Evolutionary conservation across 495 filamentous ascomycete genomes (phyloP).

Genomic region (Neurospora sp.): DNA sequence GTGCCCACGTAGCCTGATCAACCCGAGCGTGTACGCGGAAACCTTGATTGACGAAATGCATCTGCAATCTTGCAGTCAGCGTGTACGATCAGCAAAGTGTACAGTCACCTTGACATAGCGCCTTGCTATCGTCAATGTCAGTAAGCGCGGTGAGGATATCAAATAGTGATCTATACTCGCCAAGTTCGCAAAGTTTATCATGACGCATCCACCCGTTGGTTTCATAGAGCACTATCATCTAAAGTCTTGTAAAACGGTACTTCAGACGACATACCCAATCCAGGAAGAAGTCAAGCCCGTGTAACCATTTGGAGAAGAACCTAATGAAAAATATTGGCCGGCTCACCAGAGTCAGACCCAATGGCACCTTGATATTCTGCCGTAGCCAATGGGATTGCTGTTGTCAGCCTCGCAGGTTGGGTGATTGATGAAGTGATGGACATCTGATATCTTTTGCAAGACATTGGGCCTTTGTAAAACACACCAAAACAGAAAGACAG

Average conservation of each 20-base stretch:
- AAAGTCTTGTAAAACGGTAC: not conserved
- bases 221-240: not conserved
- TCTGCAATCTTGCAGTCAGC: not conserved
- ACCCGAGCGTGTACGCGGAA: not conserved
- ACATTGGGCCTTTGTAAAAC: not conserved
- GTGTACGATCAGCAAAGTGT: not conserved
- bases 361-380: not conserved
- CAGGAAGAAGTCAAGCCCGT: slow-evolving; percentile 10
- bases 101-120: not conserved
- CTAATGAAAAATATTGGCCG: not conserved
- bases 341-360: not conserved
- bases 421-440: not conserved
- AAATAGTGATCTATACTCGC: not conserved
- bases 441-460: not conserved
- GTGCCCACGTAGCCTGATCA: not conserved
- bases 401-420: not conserved
- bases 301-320: not conserved
- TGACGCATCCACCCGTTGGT: not conserved
- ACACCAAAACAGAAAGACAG: not conserved
- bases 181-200: not conserved
- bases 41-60: not conserved
- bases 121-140: not conserved
- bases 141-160: not conserved
- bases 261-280: slow-evolving; percentile 1
- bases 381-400: not conserved